A percentile compares a stretch with the other conserved stretches of the same genome.
These are phyloP conservation scores for Globisporangium apiculatum DNA, from an alignment of 352 stramenopile genomes.

Conservation along the genomic window DNA sequence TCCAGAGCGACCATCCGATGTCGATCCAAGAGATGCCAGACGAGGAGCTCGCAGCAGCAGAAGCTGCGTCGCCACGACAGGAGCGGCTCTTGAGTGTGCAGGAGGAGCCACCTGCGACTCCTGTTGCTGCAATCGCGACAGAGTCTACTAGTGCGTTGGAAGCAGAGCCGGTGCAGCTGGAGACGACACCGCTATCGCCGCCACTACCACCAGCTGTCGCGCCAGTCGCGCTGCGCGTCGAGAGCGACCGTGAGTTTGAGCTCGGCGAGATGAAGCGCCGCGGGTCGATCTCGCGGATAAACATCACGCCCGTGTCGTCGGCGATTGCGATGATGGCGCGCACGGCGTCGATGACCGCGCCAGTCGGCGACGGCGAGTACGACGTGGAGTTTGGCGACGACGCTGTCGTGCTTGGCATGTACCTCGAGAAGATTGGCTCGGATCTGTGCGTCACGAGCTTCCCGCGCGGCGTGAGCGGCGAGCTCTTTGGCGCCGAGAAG, in stretches of 20 bases:
- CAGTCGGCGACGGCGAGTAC: constrained; percentile 49
- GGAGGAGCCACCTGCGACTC: constrained; percentile 16
- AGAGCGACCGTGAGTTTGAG: constrained; percentile 45
- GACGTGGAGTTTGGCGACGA: constrained; percentile 71
- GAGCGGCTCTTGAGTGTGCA: constrained; percentile 28
- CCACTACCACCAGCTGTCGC: not conserved
- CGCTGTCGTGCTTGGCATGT: constrained; percentile 68
- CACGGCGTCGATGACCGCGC: constrained; percentile 65
- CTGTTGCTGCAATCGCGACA: not conserved
- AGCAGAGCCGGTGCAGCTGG: not conserved
- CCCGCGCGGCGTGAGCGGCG: constrained; percentile 49
- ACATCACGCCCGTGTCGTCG: constrained; percentile 68
- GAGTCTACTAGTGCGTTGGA: too few species aligned
- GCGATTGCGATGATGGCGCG: constrained; percentile 78
- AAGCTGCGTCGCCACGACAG: constrained; percentile 18
- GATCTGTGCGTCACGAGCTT: constrained; percentile 79
- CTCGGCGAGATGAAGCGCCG: constrained; percentile 40
- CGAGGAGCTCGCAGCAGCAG: constrained; percentile 15
- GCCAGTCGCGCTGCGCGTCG: constrained; percentile 33
- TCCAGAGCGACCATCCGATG: constrained; percentile 35
- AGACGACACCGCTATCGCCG: not conserved
- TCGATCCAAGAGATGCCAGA: constrained; percentile 49
- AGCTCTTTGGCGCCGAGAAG: constrained; percentile 71
- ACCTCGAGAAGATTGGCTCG: constrained; percentile 66
- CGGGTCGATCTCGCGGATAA: constrained; percentile 44